Evolutionary conservation across 2,329 filamentous ascomycete species (phyloP), one percentile per base, ranked within the genome.

Genomic region (Lachnellula subtilissima): DNA sequence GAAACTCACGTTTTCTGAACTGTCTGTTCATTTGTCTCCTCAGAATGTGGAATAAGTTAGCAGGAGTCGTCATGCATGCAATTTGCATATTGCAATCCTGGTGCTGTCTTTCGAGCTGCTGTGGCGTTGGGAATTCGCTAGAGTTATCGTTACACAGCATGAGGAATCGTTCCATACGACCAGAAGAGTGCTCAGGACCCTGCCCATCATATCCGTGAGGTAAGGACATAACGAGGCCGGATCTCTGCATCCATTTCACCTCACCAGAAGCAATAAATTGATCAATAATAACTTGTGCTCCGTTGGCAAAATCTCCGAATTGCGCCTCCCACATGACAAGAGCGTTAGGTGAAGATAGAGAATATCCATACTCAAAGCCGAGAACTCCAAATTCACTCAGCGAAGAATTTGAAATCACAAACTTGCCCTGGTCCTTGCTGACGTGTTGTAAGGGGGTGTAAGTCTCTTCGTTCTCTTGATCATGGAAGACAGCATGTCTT

Each of bases 61-160:
- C 83, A 28, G 94, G 94, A 48, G 88, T 89, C n/a, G 94, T 99
- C 85, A 95, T 92, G 80, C 94, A 96, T 54, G 87, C 91, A 72
- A 99, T 88, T 78, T 99, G 94, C 86, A 99, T 96, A 79, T 99
- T 99, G 82, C 91, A 96, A 77, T 99, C 94, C 78, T 99, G 94
- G 79, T 99, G 94, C 76, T 97, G 94, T 66, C 94, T 91, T 54
- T 95, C 87, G 59, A 97, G 84, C 80, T 94, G 97, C 64, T 96
- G 91, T 35, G 83, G 79, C 1, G 85, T 81, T 52, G 94, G 94
- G 86, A 91, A 99, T 68, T 94, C 83, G 62, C 94, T 89, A 55
- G 94, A 92, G 71, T 99, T 94, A 74, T 99, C 94, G 76, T 97
- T 97, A 77, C 88, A 94, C 58, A 99, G 86, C 76, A 97, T 94